A percentile compares a stretch with the other conserved stretches of the same genome.
These are phyloP conservation scores for Tetrahymena thermophila DNA, from an alignment of 73 alveolate species.

Conservation along the genomic window DNA sequence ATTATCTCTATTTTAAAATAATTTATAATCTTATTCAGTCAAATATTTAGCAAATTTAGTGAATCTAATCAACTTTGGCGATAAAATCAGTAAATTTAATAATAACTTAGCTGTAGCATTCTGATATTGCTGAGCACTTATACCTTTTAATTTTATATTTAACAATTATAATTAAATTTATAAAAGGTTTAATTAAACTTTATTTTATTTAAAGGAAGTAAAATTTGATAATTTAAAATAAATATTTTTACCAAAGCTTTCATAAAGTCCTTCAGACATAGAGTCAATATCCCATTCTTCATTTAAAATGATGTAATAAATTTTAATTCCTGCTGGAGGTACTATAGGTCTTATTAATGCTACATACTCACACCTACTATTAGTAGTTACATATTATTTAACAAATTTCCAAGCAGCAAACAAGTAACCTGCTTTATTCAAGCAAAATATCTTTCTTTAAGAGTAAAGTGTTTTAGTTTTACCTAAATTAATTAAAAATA, in stretches of 20 bases:
- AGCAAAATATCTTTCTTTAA: conserved; percentile 24
- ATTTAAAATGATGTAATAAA: conserved; percentile 14
- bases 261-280: conserved; percentile 6
- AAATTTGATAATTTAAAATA: not conserved
- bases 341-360: conserved; percentile 27
- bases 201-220: no score
- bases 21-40: not conserved
- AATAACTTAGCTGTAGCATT: not conserved
- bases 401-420: conserved; percentile 46
- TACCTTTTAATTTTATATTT: not conserved
- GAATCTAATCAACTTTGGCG: not conserved
- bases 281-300: conserved; percentile 43
- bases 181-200: no score
- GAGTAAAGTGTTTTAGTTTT: conserved; percentile 18
- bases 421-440: conserved; percentile 22
- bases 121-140: not conserved
- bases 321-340: conserved; percentile 17
- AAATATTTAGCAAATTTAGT: not conserved
- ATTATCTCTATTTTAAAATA: not conserved
- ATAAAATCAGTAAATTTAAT: not conserved
- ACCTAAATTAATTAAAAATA: not conserved
- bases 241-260: not conserved
- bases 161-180: no score
- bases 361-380: conserved; percentile 23
- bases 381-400: conserved; percentile 18